These are phyloP conservation scores for Fraxinus dipetala DNA, from an alignment of 305 asterid species.

Conservation along the genomic window DNA sequence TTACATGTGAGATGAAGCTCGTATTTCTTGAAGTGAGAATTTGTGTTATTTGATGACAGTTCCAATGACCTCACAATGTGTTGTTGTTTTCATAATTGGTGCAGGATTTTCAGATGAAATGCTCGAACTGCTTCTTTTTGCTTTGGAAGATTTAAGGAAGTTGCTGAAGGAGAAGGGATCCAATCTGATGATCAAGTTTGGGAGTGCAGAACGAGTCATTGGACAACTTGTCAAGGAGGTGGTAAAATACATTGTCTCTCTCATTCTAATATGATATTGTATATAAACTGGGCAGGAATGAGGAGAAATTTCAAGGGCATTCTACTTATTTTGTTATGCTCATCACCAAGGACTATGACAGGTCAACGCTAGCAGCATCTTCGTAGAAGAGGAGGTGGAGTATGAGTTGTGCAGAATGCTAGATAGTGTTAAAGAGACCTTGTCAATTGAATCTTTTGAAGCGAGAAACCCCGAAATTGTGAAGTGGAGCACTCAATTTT, in stretches of 20 bases:
- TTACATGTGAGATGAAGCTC: neutral
- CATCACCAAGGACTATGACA: slow-evolving; percentile 49
- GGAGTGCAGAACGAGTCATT: slow-evolving; percentile 64
- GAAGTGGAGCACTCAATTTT: slow-evolving; percentile 64
- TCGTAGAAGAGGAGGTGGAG: slow-evolving; percentile 83
- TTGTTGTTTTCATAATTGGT: slow-evolving; percentile 1
- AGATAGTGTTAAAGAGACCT: slow-evolving; percentile 46
- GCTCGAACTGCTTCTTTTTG: slow-evolving; percentile 65
- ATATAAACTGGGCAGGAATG: slow-evolving; percentile 29
- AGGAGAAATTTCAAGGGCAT: slow-evolving; percentile 22
- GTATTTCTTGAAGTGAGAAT: slow-evolving; percentile 10
- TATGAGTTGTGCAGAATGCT: slow-evolving; percentile 50
- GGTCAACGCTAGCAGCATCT: slow-evolving; percentile 65
- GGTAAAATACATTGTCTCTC: slow-evolving; percentile 31
- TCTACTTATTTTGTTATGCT: slow-evolving; percentile 39
- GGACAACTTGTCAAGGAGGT: slow-evolving; percentile 66
- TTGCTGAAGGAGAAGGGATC: slow-evolving; percentile 65
- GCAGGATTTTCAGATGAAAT: slow-evolving; percentile 80
- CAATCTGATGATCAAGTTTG: slow-evolving; percentile 77
- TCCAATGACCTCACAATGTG: slow-evolving; percentile 6
- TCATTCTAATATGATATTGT: slow-evolving; percentile 23
- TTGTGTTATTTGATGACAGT: slow-evolving; percentile 4
- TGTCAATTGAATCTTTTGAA: slow-evolving; percentile 31
- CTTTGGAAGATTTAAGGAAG: slow-evolving; percentile 69
- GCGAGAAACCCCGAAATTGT: slow-evolving; percentile 46